Evolutionary conservation across 2,329 filamentous ascomycete species (phyloP).

Genomic region (Pseudocercospora crystallina): DNA sequence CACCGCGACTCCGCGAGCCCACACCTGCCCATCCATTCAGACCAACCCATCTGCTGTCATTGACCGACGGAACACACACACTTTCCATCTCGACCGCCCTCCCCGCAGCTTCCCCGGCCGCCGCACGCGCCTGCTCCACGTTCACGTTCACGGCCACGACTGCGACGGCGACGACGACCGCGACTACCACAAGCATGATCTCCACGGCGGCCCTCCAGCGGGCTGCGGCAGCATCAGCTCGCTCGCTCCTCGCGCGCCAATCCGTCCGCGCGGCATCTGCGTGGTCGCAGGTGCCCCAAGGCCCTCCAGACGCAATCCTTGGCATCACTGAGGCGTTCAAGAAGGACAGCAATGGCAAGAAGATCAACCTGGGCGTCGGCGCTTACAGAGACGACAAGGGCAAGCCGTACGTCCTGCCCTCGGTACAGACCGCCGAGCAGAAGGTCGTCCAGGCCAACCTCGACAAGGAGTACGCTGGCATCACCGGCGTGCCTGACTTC

Average conservation of each 20-base stretch:
- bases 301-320: slow-evolving; percentile 77
- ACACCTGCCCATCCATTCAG: slow-evolving; percentile 5
- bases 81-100: background rate
- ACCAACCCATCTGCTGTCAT: slow-evolving; percentile 8
- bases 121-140: slow-evolving; percentile 1
- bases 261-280: slow-evolving; percentile 68
- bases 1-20: background rate
- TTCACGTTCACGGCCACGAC: too few relatives aligned
- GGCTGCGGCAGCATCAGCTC: slow-evolving; percentile 28
- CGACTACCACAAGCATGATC: slow-evolving; percentile 24
- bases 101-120: slow-evolving; percentile 2
- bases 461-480: slow-evolving; percentile 98
- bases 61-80: background rate
- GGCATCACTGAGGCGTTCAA: slow-evolving; percentile 99
- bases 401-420: slow-evolving; percentile 96
- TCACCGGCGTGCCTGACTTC: slow-evolving; percentile 93
- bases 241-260: slow-evolving; percentile 28
- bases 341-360: slow-evolving; percentile 86
- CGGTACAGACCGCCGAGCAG: slow-evolving; percentile 84
- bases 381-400: slow-evolving; percentile 98
- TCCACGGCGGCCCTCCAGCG: slow-evolving; percentile 33
- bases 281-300: slow-evolving; percentile 89
- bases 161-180: slow-evolving; percentile 5
- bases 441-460: slow-evolving; percentile 74
- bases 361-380: slow-evolving; percentile 98